A percentile compares a stretch with the other conserved stretches of the same genome.
These are phyloP conservation scores for Fusarium ramigenum DNA, from an alignment of 2,329 filamentous ascomycete species.

Conservation along the genomic window DNA sequence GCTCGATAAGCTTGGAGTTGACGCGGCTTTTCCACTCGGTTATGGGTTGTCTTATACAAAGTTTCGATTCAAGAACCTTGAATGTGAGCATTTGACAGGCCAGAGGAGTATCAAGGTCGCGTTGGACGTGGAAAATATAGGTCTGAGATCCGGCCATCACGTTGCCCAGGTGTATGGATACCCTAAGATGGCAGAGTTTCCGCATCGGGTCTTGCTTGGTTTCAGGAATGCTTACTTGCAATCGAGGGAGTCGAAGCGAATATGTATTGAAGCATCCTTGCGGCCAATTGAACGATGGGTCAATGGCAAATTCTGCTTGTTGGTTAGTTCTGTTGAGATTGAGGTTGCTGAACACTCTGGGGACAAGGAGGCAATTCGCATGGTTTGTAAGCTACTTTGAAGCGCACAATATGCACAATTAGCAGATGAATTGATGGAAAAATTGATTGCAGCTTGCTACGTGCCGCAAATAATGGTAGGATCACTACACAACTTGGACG, in stretches of 20 bases:
- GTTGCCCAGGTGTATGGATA: slow-evolving; percentile 34
- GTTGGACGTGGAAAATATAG: slow-evolving; percentile 13
- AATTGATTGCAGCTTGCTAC: neutral
- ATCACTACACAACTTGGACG: neutral
- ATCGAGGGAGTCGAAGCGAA: neutral
- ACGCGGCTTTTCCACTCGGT: slow-evolving; percentile 29
- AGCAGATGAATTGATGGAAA: neutral
- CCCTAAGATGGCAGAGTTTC: neutral
- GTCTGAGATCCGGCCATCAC: neutral
- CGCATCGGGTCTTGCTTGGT: neutral
- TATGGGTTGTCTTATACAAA: slow-evolving; percentile 37
- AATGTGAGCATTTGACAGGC: neutral
- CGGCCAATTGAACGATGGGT: neutral
- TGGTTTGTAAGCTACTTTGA: neutral
- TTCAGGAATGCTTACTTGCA: neutral
- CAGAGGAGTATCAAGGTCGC: neutral
- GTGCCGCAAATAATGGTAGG: rapidly evolving
- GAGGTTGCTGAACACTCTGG: neutral
- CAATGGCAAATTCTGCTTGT: neutral
- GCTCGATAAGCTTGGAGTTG: slow-evolving; percentile 18
- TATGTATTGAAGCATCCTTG: neutral
- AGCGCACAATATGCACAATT: neutral
- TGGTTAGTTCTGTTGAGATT: neutral
- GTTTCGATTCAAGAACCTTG: neutral
- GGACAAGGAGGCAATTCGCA: neutral